Conservation (phyloP, 305 asterid genomes). For the Plantago coronopus region DNA sequence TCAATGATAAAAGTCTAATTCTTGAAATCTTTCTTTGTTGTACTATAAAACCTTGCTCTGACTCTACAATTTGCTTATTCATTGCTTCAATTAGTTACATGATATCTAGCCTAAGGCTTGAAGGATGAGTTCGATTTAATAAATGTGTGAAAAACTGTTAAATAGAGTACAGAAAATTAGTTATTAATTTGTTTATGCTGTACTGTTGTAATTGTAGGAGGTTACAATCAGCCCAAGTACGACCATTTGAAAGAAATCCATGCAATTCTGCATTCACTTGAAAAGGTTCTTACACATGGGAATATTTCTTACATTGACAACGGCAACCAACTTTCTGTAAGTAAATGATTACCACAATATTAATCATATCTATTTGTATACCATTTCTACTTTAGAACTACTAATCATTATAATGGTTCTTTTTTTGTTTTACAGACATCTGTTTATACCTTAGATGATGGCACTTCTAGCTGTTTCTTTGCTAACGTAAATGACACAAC, state of each 20-base stretch:
- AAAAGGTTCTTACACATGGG: conserved; percentile 51
- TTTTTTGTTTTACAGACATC: conserved; percentile 24
- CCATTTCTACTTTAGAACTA: neutral
- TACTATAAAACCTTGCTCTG: too few relatives aligned
- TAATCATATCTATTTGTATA: neutral
- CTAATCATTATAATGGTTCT: conserved; percentile 15
- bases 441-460: conserved; percentile 30
- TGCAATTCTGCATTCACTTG: conserved; percentile 41
- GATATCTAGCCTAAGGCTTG: too few relatives aligned
- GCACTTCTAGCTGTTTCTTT: conserved; percentile 25
- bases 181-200: neutral
- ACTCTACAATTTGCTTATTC: too few relatives aligned
- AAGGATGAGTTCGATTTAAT: too few relatives aligned
- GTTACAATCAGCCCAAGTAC: conserved; percentile 60
- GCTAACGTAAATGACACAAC: conserved; percentile 39
- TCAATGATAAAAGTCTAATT: too few relatives aligned
- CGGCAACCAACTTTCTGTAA: conserved; percentile 37
- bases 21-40: too few relatives aligned
- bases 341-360: neutral
- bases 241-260: conserved; percentile 80
- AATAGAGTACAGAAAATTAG: too few relatives aligned
- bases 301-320: conserved; percentile 28
- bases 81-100: too few relatives aligned
- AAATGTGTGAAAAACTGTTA: too few relatives aligned
- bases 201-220: conserved; percentile 22